Evolutionary conservation across 73 alveolate genomes (phyloP).

Genomic region (Paramecium biaurelia): DNA sequence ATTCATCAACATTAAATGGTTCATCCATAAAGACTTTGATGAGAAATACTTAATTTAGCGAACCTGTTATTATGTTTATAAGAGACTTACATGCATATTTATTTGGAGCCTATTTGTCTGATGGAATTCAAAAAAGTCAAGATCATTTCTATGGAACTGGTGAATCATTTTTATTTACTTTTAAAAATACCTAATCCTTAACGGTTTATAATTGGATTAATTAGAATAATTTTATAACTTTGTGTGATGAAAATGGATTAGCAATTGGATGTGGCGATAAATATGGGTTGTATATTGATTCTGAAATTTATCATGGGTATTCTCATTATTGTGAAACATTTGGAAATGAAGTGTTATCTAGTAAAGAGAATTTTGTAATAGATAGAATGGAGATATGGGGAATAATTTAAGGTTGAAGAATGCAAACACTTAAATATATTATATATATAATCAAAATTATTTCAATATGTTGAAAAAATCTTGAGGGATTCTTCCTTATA

Average conservation of each 20-base stretch:
- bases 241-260: slow-evolving; percentile 41
- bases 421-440: not conserved
- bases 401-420: not conserved
- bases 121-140: not conserved
- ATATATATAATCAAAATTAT: slow-evolving; percentile 4
- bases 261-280: slow-evolving; percentile 39
- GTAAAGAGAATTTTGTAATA: not conserved
- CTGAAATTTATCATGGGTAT: not conserved
- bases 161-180: slow-evolving; percentile 22
- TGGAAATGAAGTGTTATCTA: not conserved
- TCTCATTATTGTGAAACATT: not conserved
- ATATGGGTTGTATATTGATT: slow-evolving; percentile 23
- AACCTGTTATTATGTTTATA: not conserved
- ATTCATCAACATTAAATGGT: slow-evolving; percentile 20
- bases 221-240: not conserved
- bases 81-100: slow-evolving; percentile 11
- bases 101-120: slow-evolving; percentile 48
- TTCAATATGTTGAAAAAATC: slow-evolving; percentile 29
- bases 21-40: not conserved
- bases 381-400: slow-evolving; percentile 43
- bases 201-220: slow-evolving; percentile 11
- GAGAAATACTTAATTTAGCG: not conserved
- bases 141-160: slow-evolving; percentile 19
- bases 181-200: not conserved
- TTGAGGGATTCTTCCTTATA: slow-evolving; percentile 29